These are phyloP conservation scores for Tolypocladium amazonense DNA, from an alignment of 2,329 filamentous ascomycete genomes.

Conservation along the genomic window DNA sequence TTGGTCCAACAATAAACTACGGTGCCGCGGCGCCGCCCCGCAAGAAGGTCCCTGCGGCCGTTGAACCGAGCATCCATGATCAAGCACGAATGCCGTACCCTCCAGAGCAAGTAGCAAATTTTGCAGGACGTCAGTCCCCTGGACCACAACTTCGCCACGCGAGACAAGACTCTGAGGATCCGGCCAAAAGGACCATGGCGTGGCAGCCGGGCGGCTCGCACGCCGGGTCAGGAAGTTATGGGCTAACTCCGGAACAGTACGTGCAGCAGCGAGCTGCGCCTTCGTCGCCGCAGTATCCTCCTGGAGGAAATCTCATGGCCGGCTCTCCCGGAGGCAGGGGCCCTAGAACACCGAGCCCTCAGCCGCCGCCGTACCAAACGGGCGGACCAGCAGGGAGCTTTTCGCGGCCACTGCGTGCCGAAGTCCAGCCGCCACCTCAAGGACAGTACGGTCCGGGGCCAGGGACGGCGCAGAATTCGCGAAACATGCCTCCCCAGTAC, in stretches of 20 bases:
- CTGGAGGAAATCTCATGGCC: constrained; percentile 49
- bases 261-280: constrained; percentile 64
- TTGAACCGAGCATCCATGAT: constrained; percentile 6
- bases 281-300: constrained; percentile 44
- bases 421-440: constrained; percentile 14
- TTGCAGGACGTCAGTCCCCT: constrained; percentile 11
- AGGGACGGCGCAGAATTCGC: constrained; percentile 8
- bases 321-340: constrained; percentile 24
- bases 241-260: constrained; percentile 68
- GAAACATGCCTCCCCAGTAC: constrained; percentile 17
- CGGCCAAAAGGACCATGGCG: constrained; percentile 53
- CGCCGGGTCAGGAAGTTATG: constrained; percentile 34
- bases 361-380: constrained; percentile 14
- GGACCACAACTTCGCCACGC: constrained; percentile 21
- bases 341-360: constrained; percentile 16
- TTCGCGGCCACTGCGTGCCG: constrained; percentile 20
- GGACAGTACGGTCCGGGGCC: constrained; percentile 17
- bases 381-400: constrained; percentile 15
- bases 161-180: constrained; percentile 40
- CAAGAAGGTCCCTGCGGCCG: constrained; percentile 14
- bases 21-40: constrained; percentile 21
- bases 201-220: constrained; percentile 67
- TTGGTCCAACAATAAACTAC: constrained; percentile 73
- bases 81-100: constrained; percentile 19
- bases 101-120: constrained; percentile 12